Evolutionary conservation across 2,329 filamentous ascomycete species (phyloP).

Genomic region (Huntiella abstrusa): DNA sequence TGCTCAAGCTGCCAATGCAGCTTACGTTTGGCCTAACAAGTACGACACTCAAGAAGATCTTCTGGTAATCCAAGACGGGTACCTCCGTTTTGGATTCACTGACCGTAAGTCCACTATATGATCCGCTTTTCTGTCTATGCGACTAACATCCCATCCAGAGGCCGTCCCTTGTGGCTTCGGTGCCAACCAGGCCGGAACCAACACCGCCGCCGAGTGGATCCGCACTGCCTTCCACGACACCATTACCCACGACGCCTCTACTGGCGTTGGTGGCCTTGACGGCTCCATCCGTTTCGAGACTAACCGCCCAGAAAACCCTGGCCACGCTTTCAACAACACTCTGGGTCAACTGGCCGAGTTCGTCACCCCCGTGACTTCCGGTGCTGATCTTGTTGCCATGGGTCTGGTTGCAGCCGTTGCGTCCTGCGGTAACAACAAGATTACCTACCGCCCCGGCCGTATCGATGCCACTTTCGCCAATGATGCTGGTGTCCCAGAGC

Average conservation of each 20-base stretch:
- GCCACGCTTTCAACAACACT: constrained; percentile 18
- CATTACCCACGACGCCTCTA: constrained; percentile 15
- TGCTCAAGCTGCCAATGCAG: constrained; percentile 7
- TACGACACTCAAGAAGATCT: constrained; percentile 14
- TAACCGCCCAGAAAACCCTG: constrained; percentile 16
- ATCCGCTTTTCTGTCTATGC: constrained; percentile 11
- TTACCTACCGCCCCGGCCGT: constrained; percentile 18
- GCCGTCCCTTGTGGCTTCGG: constrained; percentile 13
- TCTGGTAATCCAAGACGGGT: constrained; percentile 13
- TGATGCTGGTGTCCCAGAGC: constrained; percentile 18
- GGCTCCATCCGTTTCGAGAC: constrained; percentile 18
- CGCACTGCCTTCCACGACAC: constrained; percentile 18
- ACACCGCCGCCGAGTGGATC: constrained; percentile 18
- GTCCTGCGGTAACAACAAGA: constrained; percentile 12
- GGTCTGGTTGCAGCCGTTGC: constrained; percentile 15
- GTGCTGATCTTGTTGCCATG: constrained; percentile 19
- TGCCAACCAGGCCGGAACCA: constrained; percentile 13
- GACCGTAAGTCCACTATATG: constrained; percentile 12
- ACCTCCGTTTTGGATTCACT: constrained; percentile 13
- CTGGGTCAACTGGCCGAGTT: constrained; percentile 14
- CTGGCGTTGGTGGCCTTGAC: constrained; percentile 17
- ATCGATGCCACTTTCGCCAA: constrained; percentile 18
- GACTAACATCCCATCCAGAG: constrained; percentile 8
- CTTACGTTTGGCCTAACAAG: constrained; percentile 14
- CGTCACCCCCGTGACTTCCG: constrained; percentile 14